Evolutionary conservation across 1,284 basidiomycete species (phyloP).

Genomic region (Cutaneotrichosporon cyanovorans): DNA sequence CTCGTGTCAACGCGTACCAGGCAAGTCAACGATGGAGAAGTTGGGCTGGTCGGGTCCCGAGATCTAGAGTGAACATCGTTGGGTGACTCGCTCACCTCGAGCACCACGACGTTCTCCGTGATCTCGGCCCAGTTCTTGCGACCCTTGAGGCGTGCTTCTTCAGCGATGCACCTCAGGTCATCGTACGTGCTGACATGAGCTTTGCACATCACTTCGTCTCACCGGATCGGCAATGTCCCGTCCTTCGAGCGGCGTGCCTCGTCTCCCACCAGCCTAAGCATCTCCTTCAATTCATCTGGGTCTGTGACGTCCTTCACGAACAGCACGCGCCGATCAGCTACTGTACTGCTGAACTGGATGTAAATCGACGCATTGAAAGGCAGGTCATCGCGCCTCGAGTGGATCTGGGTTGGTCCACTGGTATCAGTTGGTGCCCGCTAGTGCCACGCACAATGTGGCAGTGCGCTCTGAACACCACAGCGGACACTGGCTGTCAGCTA

Average conservation of each 20-base stretch:
- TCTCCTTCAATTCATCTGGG: slow-evolving; percentile 4
- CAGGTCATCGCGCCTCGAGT: slow-evolving; percentile 6
- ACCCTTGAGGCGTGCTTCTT: not conserved
- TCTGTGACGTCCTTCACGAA: slow-evolving; percentile 3
- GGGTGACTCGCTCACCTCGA: slow-evolving; percentile 13
- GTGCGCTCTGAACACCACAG: slow-evolving; percentile 13
- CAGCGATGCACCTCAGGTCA: not conserved
- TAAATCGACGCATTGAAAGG: slow-evolving; percentile 15
- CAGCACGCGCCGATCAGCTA: not conserved
- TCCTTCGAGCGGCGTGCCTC: slow-evolving; percentile 17
- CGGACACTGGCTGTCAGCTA: slow-evolving; percentile 8
- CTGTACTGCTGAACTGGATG: slow-evolving; percentile 8
- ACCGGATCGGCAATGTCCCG: not conserved
- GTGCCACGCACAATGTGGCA: slow-evolving; percentile 20
- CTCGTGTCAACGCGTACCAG: slow-evolving; percentile 11
- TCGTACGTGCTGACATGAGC: not conserved
- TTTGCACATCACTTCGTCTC: not conserved
- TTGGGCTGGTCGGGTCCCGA: slow-evolving; percentile 15
- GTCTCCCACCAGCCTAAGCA: slow-evolving; percentile 15
- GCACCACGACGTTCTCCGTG: slow-evolving; percentile 20
- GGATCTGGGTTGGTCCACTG: slow-evolving; percentile 24
- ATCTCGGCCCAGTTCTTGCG: slow-evolving; percentile 2
- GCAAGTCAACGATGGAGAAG: slow-evolving; percentile 25
- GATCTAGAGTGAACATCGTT: slow-evolving; percentile 6
- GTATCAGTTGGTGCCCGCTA: not conserved